These are phyloP conservation scores for Misopates orontium DNA, from an alignment of 257 asterid species.

Conservation along the genomic window DNA sequence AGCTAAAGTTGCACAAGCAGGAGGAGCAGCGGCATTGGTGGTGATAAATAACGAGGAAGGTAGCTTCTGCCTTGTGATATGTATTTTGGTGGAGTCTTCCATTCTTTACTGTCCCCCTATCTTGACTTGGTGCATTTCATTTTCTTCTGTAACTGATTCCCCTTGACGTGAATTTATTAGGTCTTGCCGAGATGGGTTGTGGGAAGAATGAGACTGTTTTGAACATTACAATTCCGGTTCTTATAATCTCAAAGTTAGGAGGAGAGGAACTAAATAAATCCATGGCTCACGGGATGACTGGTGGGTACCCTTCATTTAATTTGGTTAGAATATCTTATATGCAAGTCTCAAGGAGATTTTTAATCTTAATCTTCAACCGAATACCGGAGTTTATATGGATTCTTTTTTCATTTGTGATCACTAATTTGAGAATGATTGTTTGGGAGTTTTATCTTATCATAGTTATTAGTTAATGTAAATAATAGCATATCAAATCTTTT, in stretches of 20 bases:
- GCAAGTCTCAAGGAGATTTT: constrained; percentile 18
- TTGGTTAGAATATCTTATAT: constrained; percentile 24
- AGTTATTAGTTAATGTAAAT: not conserved
- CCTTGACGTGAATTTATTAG: constrained; percentile 49
- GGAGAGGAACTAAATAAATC: constrained; percentile 70
- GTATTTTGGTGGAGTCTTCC: constrained; percentile 18
- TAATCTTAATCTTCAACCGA: constrained; percentile 16
- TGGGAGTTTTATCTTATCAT: constrained; percentile 5
- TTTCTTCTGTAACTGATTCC: constrained; percentile 25
- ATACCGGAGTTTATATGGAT: not conserved
- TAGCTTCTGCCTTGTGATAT: constrained; percentile 36
- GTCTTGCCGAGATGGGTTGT: constrained; percentile 82
- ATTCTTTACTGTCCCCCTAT: constrained; percentile 21
- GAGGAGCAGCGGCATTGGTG: constrained; percentile 78
- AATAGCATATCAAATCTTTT: not conserved
- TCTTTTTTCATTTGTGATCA: not conserved
- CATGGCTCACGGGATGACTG: constrained; percentile 53
- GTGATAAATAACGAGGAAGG: constrained; percentile 83
- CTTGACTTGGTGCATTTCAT: constrained; percentile 14
- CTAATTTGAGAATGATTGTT: constrained; percentile 16
- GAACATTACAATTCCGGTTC: constrained; percentile 73
- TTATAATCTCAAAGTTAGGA: constrained; percentile 69
- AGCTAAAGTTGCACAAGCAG: constrained; percentile 80
- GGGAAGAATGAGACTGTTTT: constrained; percentile 50
- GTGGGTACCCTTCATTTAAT: constrained; percentile 38